Evolutionary conservation across 2,329 filamentous ascomycete genomes (phyloP).

Genomic region (Pseudophaeomoniella oleicola): DNA sequence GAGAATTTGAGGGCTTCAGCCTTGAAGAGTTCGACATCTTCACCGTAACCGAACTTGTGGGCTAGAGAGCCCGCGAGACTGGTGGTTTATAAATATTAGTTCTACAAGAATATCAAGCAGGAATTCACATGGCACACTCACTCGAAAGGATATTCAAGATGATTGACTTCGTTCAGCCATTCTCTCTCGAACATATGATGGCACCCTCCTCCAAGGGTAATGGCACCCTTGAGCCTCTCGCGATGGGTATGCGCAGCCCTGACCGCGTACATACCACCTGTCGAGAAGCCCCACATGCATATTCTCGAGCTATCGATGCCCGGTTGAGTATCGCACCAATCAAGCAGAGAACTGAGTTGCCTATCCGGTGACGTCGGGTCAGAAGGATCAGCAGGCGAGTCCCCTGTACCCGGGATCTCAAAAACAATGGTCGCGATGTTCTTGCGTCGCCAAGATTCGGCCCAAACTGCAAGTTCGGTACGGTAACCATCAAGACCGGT

Average conservation of each 20-base stretch:
- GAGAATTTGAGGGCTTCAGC: constrained; percentile 36
- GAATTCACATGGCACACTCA: constrained; percentile 8
- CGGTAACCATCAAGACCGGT: constrained; percentile 46
- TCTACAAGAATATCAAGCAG: neutral
- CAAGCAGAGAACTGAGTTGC: constrained; percentile 37
- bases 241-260: constrained; percentile 43
- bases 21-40: constrained; percentile 30
- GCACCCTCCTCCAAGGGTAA: constrained; percentile 40
- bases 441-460: constrained; percentile 16
- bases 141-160: constrained; percentile 47
- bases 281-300: constrained; percentile 40
- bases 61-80: constrained; percentile 32
- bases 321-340: constrained; percentile 35
- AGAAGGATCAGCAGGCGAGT: constrained; percentile 48
- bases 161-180: constrained; percentile 41
- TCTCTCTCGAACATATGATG: constrained; percentile 42
- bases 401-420: constrained; percentile 54
- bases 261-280: constrained; percentile 45
- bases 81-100: neutral
- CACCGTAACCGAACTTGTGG: constrained; percentile 32
- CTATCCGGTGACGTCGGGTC: constrained; percentile 45
- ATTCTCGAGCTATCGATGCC: constrained; percentile 33
- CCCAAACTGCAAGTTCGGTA: constrained; percentile 27
- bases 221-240: constrained; percentile 33
- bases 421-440: constrained; percentile 42